phyloP scores from a whole-genome alignment of 495 filamentous ascomycete genomes.

The Aspergillus egyptiacus region DNA sequence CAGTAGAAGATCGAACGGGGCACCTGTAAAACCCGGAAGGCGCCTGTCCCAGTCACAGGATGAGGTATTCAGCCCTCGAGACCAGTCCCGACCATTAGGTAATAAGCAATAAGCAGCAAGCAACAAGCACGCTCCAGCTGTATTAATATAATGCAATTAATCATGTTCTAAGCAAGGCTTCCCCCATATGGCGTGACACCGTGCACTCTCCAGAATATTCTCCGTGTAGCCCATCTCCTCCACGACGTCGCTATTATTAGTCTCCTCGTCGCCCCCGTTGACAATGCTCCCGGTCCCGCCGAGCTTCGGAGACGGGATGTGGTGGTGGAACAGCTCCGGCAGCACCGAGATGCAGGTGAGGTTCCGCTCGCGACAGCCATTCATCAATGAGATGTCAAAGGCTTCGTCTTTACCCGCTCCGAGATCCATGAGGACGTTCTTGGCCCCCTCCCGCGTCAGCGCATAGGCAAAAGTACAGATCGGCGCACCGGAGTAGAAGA shows the following conservation, averaged over 20 bases:
- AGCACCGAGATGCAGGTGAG: constrained; percentile 18
- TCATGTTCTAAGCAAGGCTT: background rate
- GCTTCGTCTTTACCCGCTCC: constrained; percentile 17
- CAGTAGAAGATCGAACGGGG: no score
- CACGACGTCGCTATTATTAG: constrained; percentile 7
- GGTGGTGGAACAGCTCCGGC: constrained; percentile 20
- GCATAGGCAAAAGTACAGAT: constrained; percentile 45
- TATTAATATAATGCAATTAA: no score
- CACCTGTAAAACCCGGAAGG: no score
- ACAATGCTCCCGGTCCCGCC: constrained; percentile 13
- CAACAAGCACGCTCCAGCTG: no score
- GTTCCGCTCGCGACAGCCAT: constrained; percentile 7
- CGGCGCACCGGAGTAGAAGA: constrained; percentile 32
- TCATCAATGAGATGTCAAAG: constrained; percentile 19
- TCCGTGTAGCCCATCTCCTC: constrained; percentile 17
- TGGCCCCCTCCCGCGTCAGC: constrained; percentile 23
- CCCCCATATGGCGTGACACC: constrained; percentile 16
- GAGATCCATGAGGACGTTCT: constrained; percentile 18
- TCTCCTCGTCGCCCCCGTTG: constrained; percentile 9
- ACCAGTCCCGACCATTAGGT: no score
- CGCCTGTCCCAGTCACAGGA: no score
- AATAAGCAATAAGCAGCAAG: no score
- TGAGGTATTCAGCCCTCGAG: no score
- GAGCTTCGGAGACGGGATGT: constrained; percentile 6
- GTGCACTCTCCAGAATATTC: constrained; percentile 19